Percentiles rank a stretch among this genome's conserved stretches.
Conservation (phyloP, 1,284 basidiomycete species). For the Ceratobasidium sp. region DNA sequence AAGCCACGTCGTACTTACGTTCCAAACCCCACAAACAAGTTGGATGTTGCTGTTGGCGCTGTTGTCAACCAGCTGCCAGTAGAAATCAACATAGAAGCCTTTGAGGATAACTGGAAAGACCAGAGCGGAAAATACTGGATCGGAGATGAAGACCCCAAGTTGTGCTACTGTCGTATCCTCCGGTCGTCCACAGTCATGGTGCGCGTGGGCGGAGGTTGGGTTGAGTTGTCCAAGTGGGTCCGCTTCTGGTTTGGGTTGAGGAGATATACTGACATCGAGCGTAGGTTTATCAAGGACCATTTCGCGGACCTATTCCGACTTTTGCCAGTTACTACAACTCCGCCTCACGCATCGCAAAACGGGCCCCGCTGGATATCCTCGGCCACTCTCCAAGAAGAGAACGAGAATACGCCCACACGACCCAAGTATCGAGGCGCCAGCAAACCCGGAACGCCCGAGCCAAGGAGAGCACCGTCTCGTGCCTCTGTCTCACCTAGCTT, state of each 20-base stretch:
- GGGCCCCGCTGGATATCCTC: constrained; percentile 85
- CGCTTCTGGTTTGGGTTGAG: constrained; percentile 19
- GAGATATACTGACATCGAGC: constrained; percentile 40
- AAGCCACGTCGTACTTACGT: constrained; percentile 68
- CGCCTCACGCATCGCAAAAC: constrained; percentile 51
- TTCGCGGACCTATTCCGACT: constrained; percentile 80
- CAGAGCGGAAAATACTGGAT: constrained; percentile 96
- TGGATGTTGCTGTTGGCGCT: constrained; percentile 90
- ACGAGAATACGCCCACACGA: constrained; percentile 48
- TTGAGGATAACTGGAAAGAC: constrained; percentile 85
- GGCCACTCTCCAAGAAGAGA: constrained; percentile 65
- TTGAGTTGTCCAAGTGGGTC: constrained; percentile 82
- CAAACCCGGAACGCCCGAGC: constrained; percentile 55
- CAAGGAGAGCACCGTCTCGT: constrained; percentile 47
- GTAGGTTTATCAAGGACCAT: constrained; percentile 83
- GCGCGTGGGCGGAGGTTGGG: constrained; percentile 93
- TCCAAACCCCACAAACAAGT: constrained; percentile 83
- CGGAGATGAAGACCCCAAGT: constrained; percentile 82
- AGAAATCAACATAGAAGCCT: constrained; percentile 81
- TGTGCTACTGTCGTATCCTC: constrained; percentile 90
- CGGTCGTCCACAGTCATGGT: constrained; percentile 96
- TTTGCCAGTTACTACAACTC: constrained; percentile 64
- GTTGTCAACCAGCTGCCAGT: constrained; percentile 89
- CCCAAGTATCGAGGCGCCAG: constrained; percentile 46
- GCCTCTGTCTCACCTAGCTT: constrained; percentile 49